phyloP scores from a whole-genome alignment of 1,284 basidiomycete genomes.

The Kwoniella shivajii region DNA sequence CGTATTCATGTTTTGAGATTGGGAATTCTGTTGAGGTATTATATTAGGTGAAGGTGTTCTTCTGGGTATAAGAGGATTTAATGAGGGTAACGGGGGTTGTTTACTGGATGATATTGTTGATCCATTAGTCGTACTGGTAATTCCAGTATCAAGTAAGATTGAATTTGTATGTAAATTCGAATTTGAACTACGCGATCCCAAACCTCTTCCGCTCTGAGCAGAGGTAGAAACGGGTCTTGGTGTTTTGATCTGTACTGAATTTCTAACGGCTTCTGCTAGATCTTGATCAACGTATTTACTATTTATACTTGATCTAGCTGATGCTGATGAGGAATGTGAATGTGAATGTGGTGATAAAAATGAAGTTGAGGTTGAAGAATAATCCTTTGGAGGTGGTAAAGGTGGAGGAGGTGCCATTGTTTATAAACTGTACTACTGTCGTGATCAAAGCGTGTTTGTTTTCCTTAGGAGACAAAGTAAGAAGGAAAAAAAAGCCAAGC shows the following conservation, averaged over 20 bases:
- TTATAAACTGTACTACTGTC: neutral
- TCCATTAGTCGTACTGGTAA: neutral
- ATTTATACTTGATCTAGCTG: conserved; percentile 4
- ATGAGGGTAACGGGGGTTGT: conserved; percentile 17
- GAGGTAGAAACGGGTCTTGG: neutral
- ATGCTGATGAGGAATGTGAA: neutral
- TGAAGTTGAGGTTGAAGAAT: conserved; percentile 8
- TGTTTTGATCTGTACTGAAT: conserved; percentile 44
- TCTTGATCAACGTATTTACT: conserved; percentile 21
- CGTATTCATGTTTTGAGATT: neutral
- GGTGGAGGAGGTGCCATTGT: conserved; percentile 15
- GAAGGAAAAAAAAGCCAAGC: conserved; percentile 2
- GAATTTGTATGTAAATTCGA: neutral
- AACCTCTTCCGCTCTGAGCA: neutral
- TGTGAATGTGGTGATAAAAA: conserved; percentile 3
- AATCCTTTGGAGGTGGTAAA: conserved; percentile 20
- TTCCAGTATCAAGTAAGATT: conserved; percentile 1
- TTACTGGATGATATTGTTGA: neutral
- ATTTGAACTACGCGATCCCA: neutral
- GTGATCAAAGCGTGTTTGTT: neutral
- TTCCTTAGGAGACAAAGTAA: neutral
- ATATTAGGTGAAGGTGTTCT: conserved; percentile 26
- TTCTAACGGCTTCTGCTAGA: conserved; percentile 43
- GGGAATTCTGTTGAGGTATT: neutral
- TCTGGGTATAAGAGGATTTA: conserved; percentile 22